phyloP scores from a whole-genome alignment of 1,284 basidiomycete species.

The Rhodotorula sp. region DNA sequence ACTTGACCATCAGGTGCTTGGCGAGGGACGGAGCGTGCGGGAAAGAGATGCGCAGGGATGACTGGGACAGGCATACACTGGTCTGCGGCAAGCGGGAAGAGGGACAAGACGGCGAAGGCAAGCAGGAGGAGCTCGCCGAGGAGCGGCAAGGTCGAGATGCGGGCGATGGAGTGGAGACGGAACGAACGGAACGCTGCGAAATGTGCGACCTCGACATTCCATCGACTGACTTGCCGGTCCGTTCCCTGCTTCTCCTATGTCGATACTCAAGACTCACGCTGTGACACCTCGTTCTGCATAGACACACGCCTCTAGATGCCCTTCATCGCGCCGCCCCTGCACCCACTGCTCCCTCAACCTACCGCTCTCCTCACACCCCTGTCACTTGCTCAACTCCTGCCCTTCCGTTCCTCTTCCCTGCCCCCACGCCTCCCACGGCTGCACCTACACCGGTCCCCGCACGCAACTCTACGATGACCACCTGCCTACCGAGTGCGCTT shows the following conservation, averaged over 20 bases:
- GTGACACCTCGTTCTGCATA: background rate
- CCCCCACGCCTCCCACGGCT: conserved; percentile 28
- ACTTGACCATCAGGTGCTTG: conserved; percentile 30
- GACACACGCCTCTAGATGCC: conserved; percentile 1
- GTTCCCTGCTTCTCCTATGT: background rate
- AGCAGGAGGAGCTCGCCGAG: no score
- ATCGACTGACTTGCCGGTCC: background rate
- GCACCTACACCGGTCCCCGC: conserved; percentile 16
- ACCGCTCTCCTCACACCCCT: conserved; percentile 16
- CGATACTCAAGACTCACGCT: background rate
- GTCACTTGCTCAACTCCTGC: conserved; percentile 21
- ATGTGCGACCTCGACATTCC: background rate
- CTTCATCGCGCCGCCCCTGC: conserved; percentile 10
- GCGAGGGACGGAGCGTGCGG: background rate
- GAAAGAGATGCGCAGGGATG: background rate
- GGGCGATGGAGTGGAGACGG: background rate
- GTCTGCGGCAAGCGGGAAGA: background rate
- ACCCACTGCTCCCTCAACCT: conserved; percentile 12
- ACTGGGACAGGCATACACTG: background rate
- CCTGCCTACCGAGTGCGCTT: conserved; percentile 27
- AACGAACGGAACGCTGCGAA: background rate
- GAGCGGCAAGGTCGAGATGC: no score
- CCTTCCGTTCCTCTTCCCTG: conserved; percentile 23
- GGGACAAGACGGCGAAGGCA: background rate
- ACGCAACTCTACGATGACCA: conserved; percentile 19